phyloP scores from a whole-genome alignment of 441 rosid genomes.

The Hura crepitans region DNA sequence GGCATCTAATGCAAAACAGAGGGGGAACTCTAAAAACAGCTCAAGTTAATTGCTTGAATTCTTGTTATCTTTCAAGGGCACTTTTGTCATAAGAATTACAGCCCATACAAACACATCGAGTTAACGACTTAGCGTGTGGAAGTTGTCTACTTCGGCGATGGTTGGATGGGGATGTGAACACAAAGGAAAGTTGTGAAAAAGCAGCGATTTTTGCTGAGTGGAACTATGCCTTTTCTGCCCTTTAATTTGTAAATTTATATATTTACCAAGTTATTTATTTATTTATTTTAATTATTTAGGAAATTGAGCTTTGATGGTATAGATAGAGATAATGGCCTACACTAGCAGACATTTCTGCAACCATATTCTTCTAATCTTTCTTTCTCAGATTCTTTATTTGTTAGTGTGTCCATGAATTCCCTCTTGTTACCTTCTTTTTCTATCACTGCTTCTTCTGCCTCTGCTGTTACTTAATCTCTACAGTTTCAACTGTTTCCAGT shows the following conservation, averaged over 20 bases:
- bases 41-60: background rate
- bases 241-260: no score
- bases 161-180: constrained; percentile 33
- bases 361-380: constrained; percentile 49
- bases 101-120: constrained; percentile 22
- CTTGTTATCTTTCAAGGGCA: constrained; percentile 28
- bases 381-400: constrained; percentile 38
- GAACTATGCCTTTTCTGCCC: constrained; percentile 29
- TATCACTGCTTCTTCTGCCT: constrained; percentile 7
- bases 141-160: constrained; percentile 31
- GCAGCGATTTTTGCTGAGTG: constrained; percentile 15
- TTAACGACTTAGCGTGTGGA: constrained; percentile 42
- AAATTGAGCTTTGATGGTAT: constrained; percentile 20
- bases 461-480: constrained; percentile 10
- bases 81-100: constrained; percentile 31
- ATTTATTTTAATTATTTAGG: constrained; percentile 27
- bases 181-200: constrained; percentile 12
- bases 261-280: no score
- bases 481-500: background rate
- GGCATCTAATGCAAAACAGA: constrained; percentile 24
- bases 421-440: constrained; percentile 25
- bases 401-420: constrained; percentile 38
- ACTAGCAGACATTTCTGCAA: constrained; percentile 55
- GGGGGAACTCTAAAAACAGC: no score
- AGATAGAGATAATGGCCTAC: constrained; percentile 54